Evolutionary conservation across 441 rosid species (phyloP).

Genomic region (Pelargonium australe): DNA sequence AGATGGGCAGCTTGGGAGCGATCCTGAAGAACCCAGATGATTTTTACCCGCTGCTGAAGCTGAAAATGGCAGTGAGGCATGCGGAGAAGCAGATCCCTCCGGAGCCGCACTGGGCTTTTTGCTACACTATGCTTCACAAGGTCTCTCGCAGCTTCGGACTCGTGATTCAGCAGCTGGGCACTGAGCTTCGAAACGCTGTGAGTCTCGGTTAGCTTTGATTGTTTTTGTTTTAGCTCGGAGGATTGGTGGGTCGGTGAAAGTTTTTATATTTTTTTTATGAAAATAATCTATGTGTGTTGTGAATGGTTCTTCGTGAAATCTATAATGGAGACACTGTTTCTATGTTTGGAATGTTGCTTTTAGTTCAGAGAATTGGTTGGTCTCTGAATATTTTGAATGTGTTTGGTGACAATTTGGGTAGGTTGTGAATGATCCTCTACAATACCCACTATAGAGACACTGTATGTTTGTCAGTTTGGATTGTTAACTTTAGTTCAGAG

Average conservation of each 20-base stretch:
- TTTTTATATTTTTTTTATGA: background rate
- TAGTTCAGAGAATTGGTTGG: background rate
- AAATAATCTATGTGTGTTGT: background rate
- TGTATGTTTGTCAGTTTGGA: background rate
- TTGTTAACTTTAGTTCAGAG: background rate
- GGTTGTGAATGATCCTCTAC: conserved; percentile 2
- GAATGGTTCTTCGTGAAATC: background rate
- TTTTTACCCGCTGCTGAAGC: conserved; percentile 72
- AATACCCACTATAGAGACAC: background rate
- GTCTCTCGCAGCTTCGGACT: conserved; percentile 85
- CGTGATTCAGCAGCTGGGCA: conserved; percentile 76
- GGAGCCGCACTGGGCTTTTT: conserved; percentile 85
- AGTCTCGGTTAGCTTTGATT: conserved; percentile 19
- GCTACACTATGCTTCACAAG: conserved; percentile 78
- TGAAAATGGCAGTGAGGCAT: conserved; percentile 55
- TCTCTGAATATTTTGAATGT: background rate
- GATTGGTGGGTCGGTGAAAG: background rate
- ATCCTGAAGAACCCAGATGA: conserved; percentile 73
- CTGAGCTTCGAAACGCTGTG: conserved; percentile 85
- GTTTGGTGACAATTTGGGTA: background rate
- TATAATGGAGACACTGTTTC: background rate
- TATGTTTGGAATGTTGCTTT: background rate
- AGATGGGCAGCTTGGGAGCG: conserved; percentile 71
- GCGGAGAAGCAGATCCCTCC: conserved; percentile 93
- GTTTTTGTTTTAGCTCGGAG: background rate